Base-by-base conservation (phyloP, 306 rosid species). In the Sicyos edulis region DNA sequence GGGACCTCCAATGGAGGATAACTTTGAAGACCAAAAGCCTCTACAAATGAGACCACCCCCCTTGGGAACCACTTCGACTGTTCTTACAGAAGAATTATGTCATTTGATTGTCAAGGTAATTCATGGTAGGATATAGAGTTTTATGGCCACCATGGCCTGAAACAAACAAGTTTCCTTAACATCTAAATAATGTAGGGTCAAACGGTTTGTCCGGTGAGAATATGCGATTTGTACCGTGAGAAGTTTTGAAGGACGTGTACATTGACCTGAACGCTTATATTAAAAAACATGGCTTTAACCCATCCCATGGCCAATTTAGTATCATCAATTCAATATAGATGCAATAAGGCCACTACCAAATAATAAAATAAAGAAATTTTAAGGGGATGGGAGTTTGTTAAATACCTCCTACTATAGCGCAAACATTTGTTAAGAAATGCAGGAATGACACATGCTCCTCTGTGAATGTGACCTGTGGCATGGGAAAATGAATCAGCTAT, bases 321-420 rank as follows among this genome's bases (percentile, higher is more conserved):
- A 14, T 42, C 17, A 32, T 62, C 26, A 19, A 65, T 17, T 44
- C 17, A 19, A 12, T 16, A 17, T 19, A 40, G 29, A 65, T 44
- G 54, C 7, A 66, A 66, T n/a, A 17, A 67, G 20, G 72, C 6
- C 7, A 11, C 20, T 47, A 67, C 72, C 12, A 47, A 47, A 45
- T 34, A 7, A 32, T 16, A 71, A 60, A n/a, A 51, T 37, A 13
- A 65, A 44, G 7, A 60, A 56, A 26, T 21, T 47, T 13, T 15
- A 54, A 74, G 71, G 40, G 72, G 52, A 68, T 32, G 51, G 10
- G 47, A n/a, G 72, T 73, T 77, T 53, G 63, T 71, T 72, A 72
- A 70, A 66, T 87, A 95, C 99, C 99, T 95, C 99, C 99, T 22
- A 95, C 87, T 72, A 91, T 95, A 75, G 99, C 99, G 6, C 99